Percentiles rank a stretch among this genome's conserved stretches.
phyloP scores from a whole-genome alignment of 768 basidiomycete genomes.

The Paxillus ammoniavirescens region DNA sequence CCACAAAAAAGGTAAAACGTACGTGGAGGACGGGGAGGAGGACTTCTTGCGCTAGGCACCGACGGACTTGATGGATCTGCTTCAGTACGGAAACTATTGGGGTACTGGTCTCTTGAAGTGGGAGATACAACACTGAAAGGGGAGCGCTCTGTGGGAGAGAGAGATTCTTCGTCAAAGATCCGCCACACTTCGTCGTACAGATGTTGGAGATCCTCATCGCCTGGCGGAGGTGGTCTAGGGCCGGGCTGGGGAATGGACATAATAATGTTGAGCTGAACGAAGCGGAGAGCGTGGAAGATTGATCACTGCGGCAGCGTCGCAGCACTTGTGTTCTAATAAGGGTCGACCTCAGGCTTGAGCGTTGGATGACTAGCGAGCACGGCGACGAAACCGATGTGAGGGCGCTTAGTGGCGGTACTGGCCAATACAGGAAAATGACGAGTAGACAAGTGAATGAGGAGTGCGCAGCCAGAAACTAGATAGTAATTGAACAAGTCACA shows the following conservation, averaged over 20 bases:
- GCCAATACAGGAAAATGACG: background rate
- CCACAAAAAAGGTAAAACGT: constrained; percentile 4
- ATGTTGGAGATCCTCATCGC: constrained; percentile 69
- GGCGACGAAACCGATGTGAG: background rate
- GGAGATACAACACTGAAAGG: constrained; percentile 14
- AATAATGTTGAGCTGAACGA: constrained; percentile 8
- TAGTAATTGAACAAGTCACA: no score
- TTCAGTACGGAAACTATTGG: constrained; percentile 21
- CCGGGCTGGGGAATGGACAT: constrained; percentile 39
- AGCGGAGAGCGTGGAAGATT: background rate
- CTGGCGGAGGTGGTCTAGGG: constrained; percentile 41
- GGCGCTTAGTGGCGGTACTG: background rate
- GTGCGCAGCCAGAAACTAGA: background rate
- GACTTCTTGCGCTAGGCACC: constrained; percentile 9
- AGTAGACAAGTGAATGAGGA: background rate
- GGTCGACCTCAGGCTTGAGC: background rate
- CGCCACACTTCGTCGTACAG: constrained; percentile 77
- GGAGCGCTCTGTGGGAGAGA: constrained; percentile 31
- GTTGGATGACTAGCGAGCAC: background rate
- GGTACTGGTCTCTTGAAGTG: constrained; percentile 18
- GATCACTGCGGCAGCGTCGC: constrained; percentile 6
- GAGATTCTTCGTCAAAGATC: constrained; percentile 53
- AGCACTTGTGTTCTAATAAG: background rate
- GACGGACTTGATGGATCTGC: constrained; percentile 11
- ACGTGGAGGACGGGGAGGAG: constrained; percentile 24